phyloP scores from a whole-genome alignment of 164 flowering plant genomes.

The Cinnamomum chago region DNA sequence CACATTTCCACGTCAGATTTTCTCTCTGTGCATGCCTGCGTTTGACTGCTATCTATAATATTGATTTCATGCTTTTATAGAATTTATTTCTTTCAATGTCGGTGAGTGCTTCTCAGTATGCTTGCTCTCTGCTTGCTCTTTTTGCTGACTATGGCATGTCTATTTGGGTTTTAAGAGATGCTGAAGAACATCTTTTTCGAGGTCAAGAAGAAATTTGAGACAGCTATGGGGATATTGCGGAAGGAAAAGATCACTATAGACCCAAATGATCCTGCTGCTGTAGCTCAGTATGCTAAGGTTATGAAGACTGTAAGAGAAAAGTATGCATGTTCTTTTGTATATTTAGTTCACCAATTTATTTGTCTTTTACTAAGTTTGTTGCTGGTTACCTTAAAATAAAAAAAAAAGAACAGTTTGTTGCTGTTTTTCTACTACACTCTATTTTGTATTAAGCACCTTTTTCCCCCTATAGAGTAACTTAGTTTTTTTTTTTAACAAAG shows the following conservation, averaged over 20 bases:
- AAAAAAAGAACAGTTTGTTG: too few relatives aligned
- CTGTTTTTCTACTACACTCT: too few relatives aligned
- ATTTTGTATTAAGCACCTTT: neutral
- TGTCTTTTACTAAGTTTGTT: too few relatives aligned
- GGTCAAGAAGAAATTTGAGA: conserved; percentile 87
- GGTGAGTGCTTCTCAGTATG: too few relatives aligned
- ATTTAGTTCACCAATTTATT: neutral
- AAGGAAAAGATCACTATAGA: conserved; percentile 92
- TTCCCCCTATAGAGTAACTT: neutral
- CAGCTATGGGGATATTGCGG: conserved; percentile 65
- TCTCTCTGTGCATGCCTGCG: too few relatives aligned
- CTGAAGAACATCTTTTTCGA: conserved; percentile 84
- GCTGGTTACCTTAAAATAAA: too few relatives aligned
- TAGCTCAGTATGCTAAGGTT: conserved; percentile 76
- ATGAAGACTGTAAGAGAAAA: conserved; percentile 88
- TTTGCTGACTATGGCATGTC: conserved; percentile 15
- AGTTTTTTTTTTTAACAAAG: neutral
- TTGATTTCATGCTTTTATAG: neutral
- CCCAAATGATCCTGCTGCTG: conserved; percentile 94
- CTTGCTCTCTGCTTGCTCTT: neutral
- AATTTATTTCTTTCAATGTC: neutral
- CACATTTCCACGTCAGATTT: too few relatives aligned
- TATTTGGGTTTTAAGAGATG: conserved; percentile 50
- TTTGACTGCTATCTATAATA: neutral
- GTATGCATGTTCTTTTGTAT: conserved; percentile 31